Evolutionary conservation across 2,329 filamentous ascomycete genomes (phyloP).

Genomic region (Helminthosporium solani): DNA sequence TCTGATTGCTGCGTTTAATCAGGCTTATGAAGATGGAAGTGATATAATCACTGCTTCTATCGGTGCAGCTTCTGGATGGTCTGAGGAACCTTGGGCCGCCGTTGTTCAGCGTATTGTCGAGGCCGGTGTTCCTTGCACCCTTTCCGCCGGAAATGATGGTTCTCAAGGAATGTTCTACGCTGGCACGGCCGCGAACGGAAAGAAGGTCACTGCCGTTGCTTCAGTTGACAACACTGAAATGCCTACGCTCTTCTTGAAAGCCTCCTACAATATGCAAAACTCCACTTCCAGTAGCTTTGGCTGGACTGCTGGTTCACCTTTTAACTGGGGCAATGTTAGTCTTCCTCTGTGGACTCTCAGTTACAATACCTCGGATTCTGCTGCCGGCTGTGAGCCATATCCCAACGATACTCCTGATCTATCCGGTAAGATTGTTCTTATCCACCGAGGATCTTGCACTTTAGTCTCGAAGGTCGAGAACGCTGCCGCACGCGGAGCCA

Average conservation of each 20-base stretch:
- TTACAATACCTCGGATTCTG: conserved; percentile 50
- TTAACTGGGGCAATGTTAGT: conserved; percentile 15
- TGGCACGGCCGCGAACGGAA: conserved; percentile 44
- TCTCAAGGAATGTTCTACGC: conserved; percentile 52
- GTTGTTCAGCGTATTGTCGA: conserved; percentile 46
- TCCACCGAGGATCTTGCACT: conserved; percentile 60
- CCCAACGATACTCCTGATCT: conserved; percentile 59
- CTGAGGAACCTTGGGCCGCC: conserved; percentile 43
- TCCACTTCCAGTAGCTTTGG: conserved; percentile 22
- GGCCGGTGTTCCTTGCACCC: conserved; percentile 52
- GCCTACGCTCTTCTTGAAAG: conserved; percentile 38
- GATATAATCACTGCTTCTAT: conserved; percentile 43
- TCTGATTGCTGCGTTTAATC: conserved; percentile 60
- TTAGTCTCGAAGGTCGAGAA: conserved; percentile 58
- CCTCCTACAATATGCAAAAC: conserved; percentile 34
- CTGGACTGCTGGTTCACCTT: conserved; percentile 38
- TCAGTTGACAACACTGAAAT: conserved; percentile 42
- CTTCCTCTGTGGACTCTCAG: conserved; percentile 40
- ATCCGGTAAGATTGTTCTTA: conserved; percentile 57
- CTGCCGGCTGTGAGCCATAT: conserved; percentile 55
- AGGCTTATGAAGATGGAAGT: conserved; percentile 55
- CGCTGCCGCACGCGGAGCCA: conserved; percentile 56
- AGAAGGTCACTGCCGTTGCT: conserved; percentile 48
- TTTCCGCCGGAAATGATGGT: conserved; percentile 57
- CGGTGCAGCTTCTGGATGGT: conserved; percentile 36